These are phyloP conservation scores for Candida freyschussii DNA, from an alignment of 1,139 yeast genomes.

Conservation along the genomic window DNA sequence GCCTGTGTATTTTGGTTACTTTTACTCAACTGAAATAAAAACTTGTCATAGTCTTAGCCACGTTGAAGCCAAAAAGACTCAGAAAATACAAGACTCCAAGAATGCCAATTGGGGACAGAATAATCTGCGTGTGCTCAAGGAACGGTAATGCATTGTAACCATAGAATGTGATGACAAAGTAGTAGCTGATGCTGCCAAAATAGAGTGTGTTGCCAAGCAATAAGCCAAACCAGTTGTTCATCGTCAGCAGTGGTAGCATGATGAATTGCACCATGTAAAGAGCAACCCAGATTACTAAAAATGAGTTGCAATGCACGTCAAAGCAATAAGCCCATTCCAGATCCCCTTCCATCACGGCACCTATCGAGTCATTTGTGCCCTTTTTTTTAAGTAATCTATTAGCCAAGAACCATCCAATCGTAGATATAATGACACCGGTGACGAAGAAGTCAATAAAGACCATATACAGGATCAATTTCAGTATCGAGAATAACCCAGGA, in stretches of 20 bases:
- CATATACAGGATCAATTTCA: conserved; percentile 70
- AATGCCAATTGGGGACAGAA: conserved; percentile 53
- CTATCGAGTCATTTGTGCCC: conserved; percentile 33
- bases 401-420: conserved; percentile 67
- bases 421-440: conserved; percentile 65
- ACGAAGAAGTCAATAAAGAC: conserved; percentile 77
- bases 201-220: conserved; percentile 76
- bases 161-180: conserved; percentile 74
- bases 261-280: conserved; percentile 75
- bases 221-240: conserved; percentile 59
- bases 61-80: conserved; percentile 61
- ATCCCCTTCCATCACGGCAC: conserved; percentile 43
- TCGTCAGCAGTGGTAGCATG: conserved; percentile 63
- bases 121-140: conserved; percentile 55
- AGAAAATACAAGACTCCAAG: conserved; percentile 54
- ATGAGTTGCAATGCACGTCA: conserved; percentile 89
- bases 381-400: conserved; percentile 51
- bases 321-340: conserved; percentile 94
- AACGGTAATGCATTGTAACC: conserved; percentile 86
- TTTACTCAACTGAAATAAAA: conserved; percentile 46
- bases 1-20: too few species aligned
- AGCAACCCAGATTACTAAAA: conserved; percentile 72
- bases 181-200: conserved; percentile 66
- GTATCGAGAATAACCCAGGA: conserved; percentile 53
- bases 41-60: conserved; percentile 64